Percentiles rank a stretch among this genome's conserved stretches.
Conservation (phyloP, 2,329 filamentous ascomycete genomes). For the Pyrenochaeta sp. region DNA sequence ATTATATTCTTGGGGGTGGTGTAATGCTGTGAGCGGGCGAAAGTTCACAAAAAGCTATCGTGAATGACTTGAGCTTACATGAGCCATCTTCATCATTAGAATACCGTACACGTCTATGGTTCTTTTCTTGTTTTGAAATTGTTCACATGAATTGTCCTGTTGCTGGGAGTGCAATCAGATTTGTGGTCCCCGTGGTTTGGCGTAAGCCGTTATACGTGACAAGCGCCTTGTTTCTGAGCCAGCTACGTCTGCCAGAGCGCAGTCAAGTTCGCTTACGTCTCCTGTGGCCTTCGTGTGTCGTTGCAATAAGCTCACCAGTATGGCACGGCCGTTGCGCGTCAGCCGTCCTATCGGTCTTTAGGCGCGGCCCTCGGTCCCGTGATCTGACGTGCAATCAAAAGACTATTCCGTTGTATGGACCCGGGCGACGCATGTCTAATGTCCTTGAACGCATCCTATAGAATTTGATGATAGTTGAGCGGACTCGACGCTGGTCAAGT, state of each 20-base stretch:
- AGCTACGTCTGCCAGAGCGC: neutral
- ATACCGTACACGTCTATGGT: too few relatives aligned
- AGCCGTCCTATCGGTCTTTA: neutral
- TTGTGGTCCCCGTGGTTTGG: too few relatives aligned
- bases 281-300: neutral
- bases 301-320: conserved; percentile 5
- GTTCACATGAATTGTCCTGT: too few relatives aligned
- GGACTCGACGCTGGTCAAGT: neutral
- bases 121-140: too few relatives aligned
- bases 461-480: neutral
- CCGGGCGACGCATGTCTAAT: neutral
- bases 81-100: too few relatives aligned
- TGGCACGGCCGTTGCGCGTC: neutral
- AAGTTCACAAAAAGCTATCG: neutral
- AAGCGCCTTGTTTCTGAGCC: neutral
- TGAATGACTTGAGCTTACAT: too few relatives aligned
- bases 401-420: neutral
- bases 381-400: neutral
- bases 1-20: too few relatives aligned
- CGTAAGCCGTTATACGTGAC: neutral
- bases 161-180: too few relatives aligned
- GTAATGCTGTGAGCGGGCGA: neutral
- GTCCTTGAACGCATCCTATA: neutral
- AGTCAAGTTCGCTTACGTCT: neutral
- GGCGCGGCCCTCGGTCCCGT: neutral